These are phyloP conservation scores for Cocos nucifera DNA, from an alignment of 176 grass and related monocot genomes.

Conservation along the genomic window DNA sequence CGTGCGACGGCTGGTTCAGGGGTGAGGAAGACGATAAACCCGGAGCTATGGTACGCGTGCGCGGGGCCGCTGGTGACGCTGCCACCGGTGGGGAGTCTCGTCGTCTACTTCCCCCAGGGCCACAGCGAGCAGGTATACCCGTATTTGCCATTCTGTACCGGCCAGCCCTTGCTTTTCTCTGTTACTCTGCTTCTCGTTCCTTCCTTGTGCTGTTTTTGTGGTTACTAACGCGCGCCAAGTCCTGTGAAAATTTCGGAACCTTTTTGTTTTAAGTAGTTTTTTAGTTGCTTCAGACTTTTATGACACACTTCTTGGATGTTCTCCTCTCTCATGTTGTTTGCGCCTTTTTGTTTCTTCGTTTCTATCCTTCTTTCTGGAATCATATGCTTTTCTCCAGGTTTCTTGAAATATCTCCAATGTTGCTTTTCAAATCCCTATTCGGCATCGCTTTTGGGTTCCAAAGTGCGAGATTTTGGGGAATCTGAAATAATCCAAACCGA, in stretches of 20 bases:
- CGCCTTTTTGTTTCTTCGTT: too few relatives aligned
- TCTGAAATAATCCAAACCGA: too few relatives aligned
- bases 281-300: too few relatives aligned
- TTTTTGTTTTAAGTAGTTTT: not conserved
- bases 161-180: not conserved
- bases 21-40: conserved; percentile 33
- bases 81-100: conserved; percentile 54
- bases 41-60: conserved; percentile 81
- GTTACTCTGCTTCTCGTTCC: not conserved
- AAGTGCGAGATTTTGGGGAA: too few relatives aligned
- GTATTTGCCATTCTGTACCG: not conserved
- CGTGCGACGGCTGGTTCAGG: not conserved
- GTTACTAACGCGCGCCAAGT: not conserved
- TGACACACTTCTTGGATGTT: too few relatives aligned
- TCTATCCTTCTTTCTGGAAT: too few relatives aligned
- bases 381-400: too few relatives aligned
- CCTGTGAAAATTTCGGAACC: not conserved
- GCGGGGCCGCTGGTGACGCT: conserved; percentile 56
- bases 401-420: too few relatives aligned
- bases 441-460: too few relatives aligned
- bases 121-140: conserved; percentile 64
- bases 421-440: too few relatives aligned
- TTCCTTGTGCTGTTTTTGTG: too few relatives aligned
- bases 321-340: too few relatives aligned
- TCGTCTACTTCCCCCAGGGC: conserved; percentile 77